Base-by-base conservation (phyloP, 768 basidiomycete species). In the Cystofilobasidium macerans region DNA sequence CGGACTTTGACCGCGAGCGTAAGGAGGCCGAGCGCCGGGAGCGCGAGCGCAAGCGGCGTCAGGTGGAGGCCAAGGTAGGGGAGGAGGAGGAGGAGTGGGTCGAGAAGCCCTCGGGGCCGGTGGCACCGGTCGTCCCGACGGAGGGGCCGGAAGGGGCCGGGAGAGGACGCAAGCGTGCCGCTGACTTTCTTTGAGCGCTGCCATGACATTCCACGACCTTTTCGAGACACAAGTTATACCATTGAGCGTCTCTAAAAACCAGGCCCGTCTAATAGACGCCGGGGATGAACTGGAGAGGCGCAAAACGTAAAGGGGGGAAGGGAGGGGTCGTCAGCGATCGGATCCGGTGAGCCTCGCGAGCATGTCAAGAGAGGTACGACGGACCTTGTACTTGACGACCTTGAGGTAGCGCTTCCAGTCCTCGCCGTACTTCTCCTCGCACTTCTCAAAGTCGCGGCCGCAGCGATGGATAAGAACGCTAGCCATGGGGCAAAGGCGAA, bases 401-500 rank as follows among this genome's bases (percentile, higher is more conserved):
- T 8, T 18, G 42, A 59, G 62, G 65, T 71, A 70, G 36, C 59
- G 47, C 32, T 71, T 64, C 71, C 71, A 71, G 38, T 95, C 92
- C 71, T 92, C 89, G 36, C 89, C 90, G 72, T 95, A 97, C 78
- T 97, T 97, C 70, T 82, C 75, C 2, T 85, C 85, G 76, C 92
- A 88, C 81, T 93, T 82, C 76, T 93, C 94, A 76, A 98, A 95
- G 81, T 99, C 95, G 61, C 95, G 85, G 0, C 86, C 83, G 71
- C 86, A 88, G 40, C 95, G 84, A 73, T 98, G 95, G 45, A 90
- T 80, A 62, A 99, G 84, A 26, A 98, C 93, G 53, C 82, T 82
- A 73, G 42, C 7, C 24, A 51, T 30, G 51, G 8, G 28, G 20
- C 28, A 12, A 11, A 14, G 16, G 1, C 2, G 51, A 22, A 54